phyloP scores from a whole-genome alignment of 345 rosid genomes.

The Aquilaria yunnanensis region DNA sequence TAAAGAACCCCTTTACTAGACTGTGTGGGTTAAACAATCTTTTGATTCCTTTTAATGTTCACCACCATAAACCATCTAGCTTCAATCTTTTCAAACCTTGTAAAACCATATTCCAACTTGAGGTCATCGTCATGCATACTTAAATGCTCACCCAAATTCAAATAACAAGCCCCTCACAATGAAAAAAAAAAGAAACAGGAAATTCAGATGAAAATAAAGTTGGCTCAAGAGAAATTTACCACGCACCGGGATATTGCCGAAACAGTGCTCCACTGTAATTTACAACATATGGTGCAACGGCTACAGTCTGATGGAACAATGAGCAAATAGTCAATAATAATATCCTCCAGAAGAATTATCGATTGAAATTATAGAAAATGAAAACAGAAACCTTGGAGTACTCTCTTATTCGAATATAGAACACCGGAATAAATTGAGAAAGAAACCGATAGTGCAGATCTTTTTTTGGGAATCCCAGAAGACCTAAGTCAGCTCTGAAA shows the following conservation, averaged over 20 bases:
- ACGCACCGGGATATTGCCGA: conserved; percentile 86
- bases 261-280: conserved; percentile 91
- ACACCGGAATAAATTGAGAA: conserved; percentile 77
- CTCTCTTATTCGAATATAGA: conserved; percentile 81
- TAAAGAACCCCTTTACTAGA: too few relatives aligned
- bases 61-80: too few relatives aligned
- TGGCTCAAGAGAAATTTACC: conserved; percentile 1
- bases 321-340: conserved; percentile 25
- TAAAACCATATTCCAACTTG: too few relatives aligned
- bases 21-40: too few relatives aligned
- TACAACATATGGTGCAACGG: conserved; percentile 76
- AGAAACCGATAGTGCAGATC: conserved; percentile 93
- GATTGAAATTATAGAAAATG: conserved; percentile 7
- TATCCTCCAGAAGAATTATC: conserved; percentile 13
- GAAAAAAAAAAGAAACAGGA: not conserved
- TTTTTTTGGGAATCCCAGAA: conserved; percentile 87
- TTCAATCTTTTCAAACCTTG: too few relatives aligned
- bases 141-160: not conserved
- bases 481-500: conserved; percentile 90
- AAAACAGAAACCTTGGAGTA: conserved; percentile 70
- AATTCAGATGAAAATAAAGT: not conserved
- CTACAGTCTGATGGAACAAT: conserved; percentile 57
- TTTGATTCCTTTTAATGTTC: too few relatives aligned
- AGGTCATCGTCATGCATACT: too few relatives aligned
- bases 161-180: not conserved